A percentile compares a stretch with the other conserved stretches of the same genome.
Conservation (phyloP, 2,329 filamentous ascomycete genomes). For the Samsoniella hepiali region DNA sequence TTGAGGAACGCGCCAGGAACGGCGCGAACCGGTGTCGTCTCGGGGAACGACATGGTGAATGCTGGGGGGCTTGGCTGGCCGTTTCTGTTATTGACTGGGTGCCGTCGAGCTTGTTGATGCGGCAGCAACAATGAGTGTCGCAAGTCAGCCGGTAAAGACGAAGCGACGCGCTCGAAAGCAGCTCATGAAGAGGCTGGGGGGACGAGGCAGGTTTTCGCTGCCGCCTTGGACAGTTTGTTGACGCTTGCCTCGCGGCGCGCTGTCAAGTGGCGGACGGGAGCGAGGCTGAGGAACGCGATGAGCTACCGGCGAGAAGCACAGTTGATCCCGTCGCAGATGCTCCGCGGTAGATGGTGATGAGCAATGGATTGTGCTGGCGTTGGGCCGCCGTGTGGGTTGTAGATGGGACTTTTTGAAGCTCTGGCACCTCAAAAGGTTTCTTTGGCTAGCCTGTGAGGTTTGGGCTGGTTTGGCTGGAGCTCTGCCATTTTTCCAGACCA, state of each 20-base stretch:
- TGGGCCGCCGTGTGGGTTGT: slow-evolving; percentile 11
- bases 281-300: not conserved
- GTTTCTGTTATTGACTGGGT: not conserved
- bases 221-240: not conserved
- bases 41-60: slow-evolving; percentile 51
- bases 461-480: slow-evolving; percentile 11
- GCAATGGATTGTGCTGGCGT: slow-evolving; percentile 14
- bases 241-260: not conserved
- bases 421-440: slow-evolving; percentile 13
- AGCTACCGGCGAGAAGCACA: not conserved
- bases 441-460: slow-evolving; percentile 5
- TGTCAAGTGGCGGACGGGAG: not conserved
- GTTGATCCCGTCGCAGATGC: not conserved
- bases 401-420: slow-evolving; percentile 18
- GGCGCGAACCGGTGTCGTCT: slow-evolving; percentile 65
- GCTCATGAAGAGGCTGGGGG: slow-evolving; percentile 13
- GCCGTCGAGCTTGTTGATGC: slow-evolving; percentile 5
- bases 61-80: not conserved
- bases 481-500: slow-evolving; percentile 17
- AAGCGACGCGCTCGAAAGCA: slow-evolving; percentile 13
- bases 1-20: slow-evolving; percentile 74
- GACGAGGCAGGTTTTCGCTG: not conserved
- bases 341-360: slow-evolving; percentile 3
- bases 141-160: not conserved
- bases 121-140: not conserved